Base-by-base conservation (phyloP, 306 rosid genomes). In the Prunus davidiana region DNA sequence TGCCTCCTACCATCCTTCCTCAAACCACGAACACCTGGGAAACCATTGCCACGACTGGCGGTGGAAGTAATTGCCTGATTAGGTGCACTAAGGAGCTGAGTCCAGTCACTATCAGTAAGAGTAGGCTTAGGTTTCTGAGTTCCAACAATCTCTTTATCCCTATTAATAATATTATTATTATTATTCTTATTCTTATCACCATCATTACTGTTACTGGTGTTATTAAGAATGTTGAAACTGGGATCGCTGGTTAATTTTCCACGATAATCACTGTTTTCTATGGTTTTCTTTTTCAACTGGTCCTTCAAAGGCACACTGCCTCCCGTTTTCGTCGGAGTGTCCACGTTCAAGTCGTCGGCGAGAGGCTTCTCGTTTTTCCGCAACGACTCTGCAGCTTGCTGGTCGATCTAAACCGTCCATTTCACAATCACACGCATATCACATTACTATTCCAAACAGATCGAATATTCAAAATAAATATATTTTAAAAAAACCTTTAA, bases 311-410 rank as follows among this genome's bases (percentile, higher is more conserved):
- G 86, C 80, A 96, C 66, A 65, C 64, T 19, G 32, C 75, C 86
- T 20, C 87, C 90, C 16, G 85, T 63, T 81, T 80, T 92, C 1
- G 81, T 62, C 49, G 85, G 86, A 43, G 87, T 80, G 51, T 76
- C 93, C 43, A 87, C 62, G 71, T 69, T 81, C 15, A 80, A 74
- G 51, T 87, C 93, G 47, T 88, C 91, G 1, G 69, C 79, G 62
- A 43, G 78, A 82, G 85, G 72, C 76, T 68, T 82, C 84, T 96
- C 99, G 79, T 85, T 83, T 84, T 96, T 96, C 61, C 89, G 84
- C 74, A 96, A 92, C 64, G 97, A 91, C 54, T 91, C 99, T 16
- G 99, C 99, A 38, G 99, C 98, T 92, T 96, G 98, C 83, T 92
- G 97, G 80, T 96, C 99, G 83, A 96, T 88, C 99, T 96, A 84